A percentile compares a stretch with the other conserved stretches of the same genome.
These are phyloP conservation scores for Aspergillus pseudoglaucus DNA, from an alignment of 2,329 filamentous ascomycete species.

Conservation along the genomic window DNA sequence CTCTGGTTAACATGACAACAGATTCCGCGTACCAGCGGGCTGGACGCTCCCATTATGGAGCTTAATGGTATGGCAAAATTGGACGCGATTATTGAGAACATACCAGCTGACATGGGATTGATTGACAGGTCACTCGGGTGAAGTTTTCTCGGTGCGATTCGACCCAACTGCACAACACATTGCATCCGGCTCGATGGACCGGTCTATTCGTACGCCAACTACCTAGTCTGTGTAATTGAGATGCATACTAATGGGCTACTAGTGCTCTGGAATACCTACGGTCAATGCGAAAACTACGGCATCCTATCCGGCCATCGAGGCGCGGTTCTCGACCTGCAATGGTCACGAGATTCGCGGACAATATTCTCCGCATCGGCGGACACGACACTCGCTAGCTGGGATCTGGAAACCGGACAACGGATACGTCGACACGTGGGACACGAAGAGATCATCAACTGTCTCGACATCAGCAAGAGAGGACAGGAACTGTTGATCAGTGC, in stretches of 20 bases:
- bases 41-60: slow-evolving; percentile 92
- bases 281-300: slow-evolving; percentile 91
- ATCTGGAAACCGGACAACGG: slow-evolving; percentile 81
- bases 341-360: slow-evolving; percentile 89
- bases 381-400: slow-evolving; percentile 89
- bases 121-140: slow-evolving; percentile 58
- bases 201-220: slow-evolving; percentile 65
- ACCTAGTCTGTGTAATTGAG: background rate
- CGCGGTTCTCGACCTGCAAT: slow-evolving; percentile 85
- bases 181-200: slow-evolving; percentile 92
- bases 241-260: background rate
- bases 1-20: slow-evolving; percentile 34
- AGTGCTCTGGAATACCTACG: slow-evolving; percentile 93
- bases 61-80: slow-evolving; percentile 55
- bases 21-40: slow-evolving; percentile 70
- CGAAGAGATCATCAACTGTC: slow-evolving; percentile 88
- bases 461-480: slow-evolving; percentile 82
- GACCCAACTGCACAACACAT: slow-evolving; percentile 82
- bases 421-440: slow-evolving; percentile 90
- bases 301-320: slow-evolving; percentile 82
- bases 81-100: slow-evolving; percentile 26
- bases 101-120: slow-evolving; percentile 7
- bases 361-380: slow-evolving; percentile 92
- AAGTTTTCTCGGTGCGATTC: slow-evolving; percentile 87
- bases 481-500: slow-evolving; percentile 86